Evolutionary conservation across 2,329 filamentous ascomycete genomes (phyloP).

Genomic region (Cladosporium colombiae): DNA sequence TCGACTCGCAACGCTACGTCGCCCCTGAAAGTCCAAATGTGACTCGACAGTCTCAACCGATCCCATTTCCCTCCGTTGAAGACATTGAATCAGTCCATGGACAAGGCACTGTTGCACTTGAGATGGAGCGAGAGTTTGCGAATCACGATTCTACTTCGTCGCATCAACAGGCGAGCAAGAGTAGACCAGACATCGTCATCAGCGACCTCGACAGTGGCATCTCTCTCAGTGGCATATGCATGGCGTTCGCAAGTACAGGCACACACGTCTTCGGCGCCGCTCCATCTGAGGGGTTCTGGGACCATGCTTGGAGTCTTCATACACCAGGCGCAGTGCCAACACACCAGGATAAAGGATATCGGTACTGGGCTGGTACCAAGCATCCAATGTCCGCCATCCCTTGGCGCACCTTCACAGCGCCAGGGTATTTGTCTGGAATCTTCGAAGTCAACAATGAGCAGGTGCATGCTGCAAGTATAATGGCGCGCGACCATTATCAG

Average conservation of each 20-base stretch:
- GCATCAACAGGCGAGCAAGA: constrained; percentile 18
- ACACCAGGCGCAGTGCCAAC: background rate
- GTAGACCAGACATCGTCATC: constrained; percentile 58
- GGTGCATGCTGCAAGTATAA: constrained; percentile 72
- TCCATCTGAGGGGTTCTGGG: constrained; percentile 51
- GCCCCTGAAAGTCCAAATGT: constrained; percentile 39
- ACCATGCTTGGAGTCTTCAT: background rate
- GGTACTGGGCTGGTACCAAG: constrained; percentile 11
- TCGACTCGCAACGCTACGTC: background rate
- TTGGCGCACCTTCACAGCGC: constrained; percentile 75
- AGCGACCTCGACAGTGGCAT: constrained; percentile 86
- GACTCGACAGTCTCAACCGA: constrained; percentile 77
- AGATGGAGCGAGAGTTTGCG: constrained; percentile 72
- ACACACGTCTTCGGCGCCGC: constrained; percentile 84
- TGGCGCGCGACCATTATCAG: constrained; percentile 88
- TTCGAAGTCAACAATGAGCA: constrained; percentile 77
- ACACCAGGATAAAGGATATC: background rate
- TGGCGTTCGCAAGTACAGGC: constrained; percentile 70
- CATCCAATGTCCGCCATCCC: constrained; percentile 50
- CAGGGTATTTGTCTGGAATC: constrained; percentile 68
- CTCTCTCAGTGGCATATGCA: constrained; percentile 79
- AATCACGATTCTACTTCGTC: background rate
- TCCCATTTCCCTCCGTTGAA: constrained; percentile 86
- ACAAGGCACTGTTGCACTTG: constrained; percentile 85
- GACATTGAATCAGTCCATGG: constrained; percentile 89